Evolutionary conservation across 2,329 filamentous ascomycete species (phyloP).

Genomic region (Nothophaeocryptopus gaeumannii): DNA sequence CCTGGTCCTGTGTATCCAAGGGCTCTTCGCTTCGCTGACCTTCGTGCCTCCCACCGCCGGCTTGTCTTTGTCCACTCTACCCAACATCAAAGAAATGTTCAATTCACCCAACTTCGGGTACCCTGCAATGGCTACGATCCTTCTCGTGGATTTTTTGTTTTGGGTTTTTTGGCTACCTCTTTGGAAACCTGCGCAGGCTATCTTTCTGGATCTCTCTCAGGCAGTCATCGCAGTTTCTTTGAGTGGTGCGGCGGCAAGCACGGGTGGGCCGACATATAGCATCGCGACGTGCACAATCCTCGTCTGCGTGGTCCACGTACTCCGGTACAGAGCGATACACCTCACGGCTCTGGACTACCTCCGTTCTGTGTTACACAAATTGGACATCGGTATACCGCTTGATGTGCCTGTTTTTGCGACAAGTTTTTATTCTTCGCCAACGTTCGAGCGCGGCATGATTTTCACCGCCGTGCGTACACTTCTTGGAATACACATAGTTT

Average conservation of each 20-base stretch:
- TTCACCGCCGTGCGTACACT: slow-evolving; percentile 33
- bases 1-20: slow-evolving; percentile 82
- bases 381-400: slow-evolving; percentile 32
- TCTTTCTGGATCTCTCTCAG: slow-evolving; percentile 85
- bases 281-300: slow-evolving; percentile 69
- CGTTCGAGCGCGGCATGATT: slow-evolving; percentile 32
- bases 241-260: slow-evolving; percentile 72
- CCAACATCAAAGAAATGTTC: slow-evolving; percentile 87
- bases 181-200: slow-evolving; percentile 81
- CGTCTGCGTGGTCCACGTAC: slow-evolving; percentile 54
- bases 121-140: slow-evolving; percentile 78
- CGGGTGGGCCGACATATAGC: slow-evolving; percentile 67
- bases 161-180: slow-evolving; percentile 77
- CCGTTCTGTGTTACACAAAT: slow-evolving; percentile 36
- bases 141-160: slow-evolving; percentile 82
- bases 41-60: slow-evolving; percentile 79
- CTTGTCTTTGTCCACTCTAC: slow-evolving; percentile 60
- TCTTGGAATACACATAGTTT: slow-evolving; percentile 39
- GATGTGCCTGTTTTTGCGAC: slow-evolving; percentile 32
- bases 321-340: slow-evolving; percentile 52
- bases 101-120: slow-evolving; percentile 76
- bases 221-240: slow-evolving; percentile 89
- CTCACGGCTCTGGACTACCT: slow-evolving; percentile 39
- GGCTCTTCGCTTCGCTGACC: slow-evolving; percentile 87
- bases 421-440: slow-evolving; percentile 30